Evolutionary conservation across 805 yeast species (phyloP), one percentile per base, ranked within the genome.

Genomic region (Lipomyces sp.): DNA sequence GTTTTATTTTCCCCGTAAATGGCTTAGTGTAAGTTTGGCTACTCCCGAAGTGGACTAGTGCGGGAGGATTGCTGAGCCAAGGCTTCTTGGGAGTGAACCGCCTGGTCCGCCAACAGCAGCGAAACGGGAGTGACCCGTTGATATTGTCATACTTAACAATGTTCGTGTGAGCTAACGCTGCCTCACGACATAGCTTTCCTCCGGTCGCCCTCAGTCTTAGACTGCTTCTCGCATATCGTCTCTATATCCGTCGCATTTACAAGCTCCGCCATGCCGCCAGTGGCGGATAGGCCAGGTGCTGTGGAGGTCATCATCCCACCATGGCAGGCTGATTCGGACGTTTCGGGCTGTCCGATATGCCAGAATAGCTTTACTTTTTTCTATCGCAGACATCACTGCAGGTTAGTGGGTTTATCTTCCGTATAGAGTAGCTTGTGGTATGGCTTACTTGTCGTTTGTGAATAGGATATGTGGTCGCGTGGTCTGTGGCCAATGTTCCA

Each of bases 331-430:
- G 96, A 92, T 75, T 79, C 77, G 4, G 85, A 79, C 1, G 88
- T 79, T 1, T 30, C 69, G 0, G 73, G 73, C 1, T 91, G 97
- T 74, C 81, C 81, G 29, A 72, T 86, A 3, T 91, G 97, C 75
- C 73, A 75, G 37, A 67, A 75, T 0, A 63, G 70, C 51, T 91
- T 87, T 78, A 80, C 87, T 1, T 77, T 90, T 64, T 86, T 89
- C 76, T 84, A 80, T 74, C 82, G 97, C 64, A 83, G 92, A 64
- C 97, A 91, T 77, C 97, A 91, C 76, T 91, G 97, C 76, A 81
- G 95, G 61, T 81, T 79, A 65, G 74, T 62, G 11, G 7, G 6
- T 5, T 29, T 24, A 8, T 4, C 54, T 11, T n/a, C 11, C 29
- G 34, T 11, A 39, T 34, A 11, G 4, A 10, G n/a, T 32, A 30